Percentiles rank a stretch among this genome's conserved stretches.
Evolutionary conservation across 768 basidiomycete genomes (phyloP).

Genomic region (Tulasnella sp.): DNA sequence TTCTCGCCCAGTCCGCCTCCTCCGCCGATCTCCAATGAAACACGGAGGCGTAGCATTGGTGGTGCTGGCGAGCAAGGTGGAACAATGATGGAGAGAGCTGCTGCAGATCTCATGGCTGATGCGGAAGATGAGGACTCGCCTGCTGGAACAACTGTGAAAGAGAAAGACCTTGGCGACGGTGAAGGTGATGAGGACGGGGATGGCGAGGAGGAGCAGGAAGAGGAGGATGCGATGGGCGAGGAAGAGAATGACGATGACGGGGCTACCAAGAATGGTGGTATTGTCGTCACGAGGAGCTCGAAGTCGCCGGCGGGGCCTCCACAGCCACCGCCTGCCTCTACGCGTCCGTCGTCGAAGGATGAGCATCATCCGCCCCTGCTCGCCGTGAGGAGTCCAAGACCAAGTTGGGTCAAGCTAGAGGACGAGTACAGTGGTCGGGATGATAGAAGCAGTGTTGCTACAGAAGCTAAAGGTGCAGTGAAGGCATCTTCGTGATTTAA

Average conservation of each 20-base stretch:
- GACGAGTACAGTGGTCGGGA: not conserved
- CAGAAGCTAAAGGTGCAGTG: no score
- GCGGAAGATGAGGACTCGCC: slow-evolving; percentile 4
- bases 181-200: slow-evolving; percentile 15
- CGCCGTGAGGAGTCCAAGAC: not conserved
- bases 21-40: not conserved
- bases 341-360: not conserved
- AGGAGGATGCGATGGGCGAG: not conserved
- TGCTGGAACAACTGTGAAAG: slow-evolving; percentile 1
- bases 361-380: not conserved
- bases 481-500: no score
- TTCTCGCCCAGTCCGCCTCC: not conserved
- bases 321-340: not conserved
- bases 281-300: not conserved
- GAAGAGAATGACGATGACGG: not conserved
- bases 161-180: slow-evolving; percentile 12
- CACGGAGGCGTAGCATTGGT: not conserved
- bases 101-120: not conserved
- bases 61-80: not conserved
- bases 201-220: slow-evolving; percentile 8
- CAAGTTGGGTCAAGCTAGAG: slow-evolving; percentile 10
- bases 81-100: slow-evolving; percentile 5
- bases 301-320: not conserved
- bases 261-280: not conserved
- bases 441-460: no score